Evolutionary conservation across 352 stramenopile genomes (phyloP), one percentile per base, ranked within the genome.

Genomic region (Pythium chondricola): DNA sequence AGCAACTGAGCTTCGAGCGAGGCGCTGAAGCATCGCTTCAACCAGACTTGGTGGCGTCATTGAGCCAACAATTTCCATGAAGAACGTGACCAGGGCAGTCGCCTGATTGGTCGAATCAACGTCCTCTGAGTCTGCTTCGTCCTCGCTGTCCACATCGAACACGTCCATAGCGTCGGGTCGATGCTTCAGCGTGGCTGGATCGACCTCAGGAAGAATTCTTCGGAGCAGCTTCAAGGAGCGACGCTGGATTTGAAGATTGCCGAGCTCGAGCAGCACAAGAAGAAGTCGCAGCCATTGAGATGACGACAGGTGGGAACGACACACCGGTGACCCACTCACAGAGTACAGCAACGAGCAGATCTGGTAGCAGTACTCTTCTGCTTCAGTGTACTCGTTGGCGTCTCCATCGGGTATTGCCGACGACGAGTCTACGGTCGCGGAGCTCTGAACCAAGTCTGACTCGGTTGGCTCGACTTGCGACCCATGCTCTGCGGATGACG

Each of bases 301-400:
- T 1, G 85, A 89, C 38, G 85, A 95, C 32, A 95, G 51, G 27
- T 93, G 84, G 2, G 79, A 86, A 13, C 79, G 63, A 42, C 80
- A 93, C 29, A 93, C 81, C 24, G 75, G 66, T 14, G 83, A 90
- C 0, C 81, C 82, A 39, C 84, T 95, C 20, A 95, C 85, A 13
- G 83, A 93, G 50, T 91, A 93, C 14, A 95, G 44, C 4, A 95
- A 55, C 11, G 79, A 79, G 56, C 84, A 93, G 39, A 95, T 93
- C 48, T 95, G 85, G 51, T 92, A 94, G 59, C 83, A 93, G 61
- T 95, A 95, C 45, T 95, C 82, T 32, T 83, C 69, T 22, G 81
- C 72, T 39, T 45, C 48, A 6, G 46, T 48, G 22, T 43, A 20
- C 1, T 38, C 27, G 7, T 33, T 46, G 26, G 51, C 39, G 16